These are phyloP conservation scores for Penicillium thymicola DNA, from an alignment of 2,329 filamentous ascomycete species.

Conservation along the genomic window DNA sequence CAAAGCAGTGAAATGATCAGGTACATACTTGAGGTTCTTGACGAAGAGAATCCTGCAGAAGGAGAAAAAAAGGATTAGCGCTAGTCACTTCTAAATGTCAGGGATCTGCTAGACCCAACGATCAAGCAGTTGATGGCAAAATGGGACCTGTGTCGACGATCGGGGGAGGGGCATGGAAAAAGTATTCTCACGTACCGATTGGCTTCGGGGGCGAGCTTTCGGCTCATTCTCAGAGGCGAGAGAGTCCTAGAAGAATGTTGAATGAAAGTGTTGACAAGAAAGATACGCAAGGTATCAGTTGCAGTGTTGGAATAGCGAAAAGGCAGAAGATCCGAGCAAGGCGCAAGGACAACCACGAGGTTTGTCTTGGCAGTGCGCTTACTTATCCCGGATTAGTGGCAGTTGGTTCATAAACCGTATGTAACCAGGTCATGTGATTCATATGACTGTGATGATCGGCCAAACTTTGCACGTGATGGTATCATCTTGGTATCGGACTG, in stretches of 20 bases:
- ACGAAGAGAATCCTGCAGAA: slow-evolving; percentile 90
- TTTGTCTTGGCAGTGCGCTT: slow-evolving; percentile 23
- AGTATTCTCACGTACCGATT: slow-evolving; percentile 69
- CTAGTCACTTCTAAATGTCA: not conserved
- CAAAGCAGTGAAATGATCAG: slow-evolving; percentile 5
- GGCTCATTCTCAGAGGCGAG: slow-evolving; percentile 41
- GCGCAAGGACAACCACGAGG: slow-evolving; percentile 29
- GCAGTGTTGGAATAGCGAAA: slow-evolving; percentile 19
- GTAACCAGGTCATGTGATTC: slow-evolving; percentile 1
- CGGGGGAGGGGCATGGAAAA: slow-evolving; percentile 29
- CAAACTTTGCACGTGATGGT: slow-evolving; percentile 1
- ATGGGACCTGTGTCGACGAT: slow-evolving; percentile 15
- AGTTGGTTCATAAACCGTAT: not conserved
- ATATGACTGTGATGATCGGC: not conserved
- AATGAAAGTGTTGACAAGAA: slow-evolving; percentile 15
- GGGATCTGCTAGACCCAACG: not conserved
- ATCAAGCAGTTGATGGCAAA: not conserved
- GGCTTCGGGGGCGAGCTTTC: slow-evolving; percentile 97
- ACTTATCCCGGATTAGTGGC: slow-evolving; percentile 16
- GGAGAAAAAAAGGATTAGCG: slow-evolving; percentile 4
- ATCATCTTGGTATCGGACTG: not conserved
- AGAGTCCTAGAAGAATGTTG: slow-evolving; percentile 17
- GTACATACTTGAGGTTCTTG: slow-evolving; percentile 90
- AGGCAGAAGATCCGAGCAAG: slow-evolving; percentile 19
- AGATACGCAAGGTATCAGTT: slow-evolving; percentile 29